These are phyloP conservation scores for Pythium periplocum DNA, from an alignment of 352 stramenopile genomes.

Conservation along the genomic window DNA sequence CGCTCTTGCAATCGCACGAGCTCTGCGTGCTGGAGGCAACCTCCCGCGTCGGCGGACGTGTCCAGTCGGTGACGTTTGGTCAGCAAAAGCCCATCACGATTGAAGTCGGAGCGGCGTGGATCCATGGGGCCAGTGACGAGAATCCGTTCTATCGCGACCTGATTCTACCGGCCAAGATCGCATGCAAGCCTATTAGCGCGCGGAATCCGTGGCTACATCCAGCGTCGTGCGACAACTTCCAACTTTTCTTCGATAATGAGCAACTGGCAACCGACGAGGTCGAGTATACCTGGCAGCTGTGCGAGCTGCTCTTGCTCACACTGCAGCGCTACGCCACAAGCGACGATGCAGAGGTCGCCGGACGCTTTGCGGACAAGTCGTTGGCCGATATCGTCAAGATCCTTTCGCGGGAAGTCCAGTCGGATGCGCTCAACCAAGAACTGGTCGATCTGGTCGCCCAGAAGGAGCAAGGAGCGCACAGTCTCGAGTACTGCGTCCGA, in stretches of 20 bases:
- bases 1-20: conserved; percentile 23
- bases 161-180: conserved; percentile 33
- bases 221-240: conserved; percentile 33
- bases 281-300: conserved; percentile 38
- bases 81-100: conserved; percentile 31
- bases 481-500: conserved; percentile 32
- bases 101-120: conserved; percentile 54
- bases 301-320: conserved; percentile 35
- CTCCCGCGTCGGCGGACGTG: conserved; percentile 39
- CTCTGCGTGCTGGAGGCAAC: conserved; percentile 48
- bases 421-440: not conserved
- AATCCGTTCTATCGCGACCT: conserved; percentile 34
- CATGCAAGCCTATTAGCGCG: conserved; percentile 39
- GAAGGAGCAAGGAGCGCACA: conserved; percentile 4
- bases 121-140: conserved; percentile 35
- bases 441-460: no score
- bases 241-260: conserved; percentile 29
- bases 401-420: conserved; percentile 14
- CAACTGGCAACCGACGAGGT: conserved; percentile 25
- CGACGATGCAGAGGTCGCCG: conserved; percentile 2
- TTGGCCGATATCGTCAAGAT: conserved; percentile 32
- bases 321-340: conserved; percentile 30
- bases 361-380: conserved; percentile 16
- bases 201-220: conserved; percentile 60
- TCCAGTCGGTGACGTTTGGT: conserved; percentile 49